phyloP scores from a whole-genome alignment of 177 flowering plant genomes.

The Vitis hybrid region DNA sequence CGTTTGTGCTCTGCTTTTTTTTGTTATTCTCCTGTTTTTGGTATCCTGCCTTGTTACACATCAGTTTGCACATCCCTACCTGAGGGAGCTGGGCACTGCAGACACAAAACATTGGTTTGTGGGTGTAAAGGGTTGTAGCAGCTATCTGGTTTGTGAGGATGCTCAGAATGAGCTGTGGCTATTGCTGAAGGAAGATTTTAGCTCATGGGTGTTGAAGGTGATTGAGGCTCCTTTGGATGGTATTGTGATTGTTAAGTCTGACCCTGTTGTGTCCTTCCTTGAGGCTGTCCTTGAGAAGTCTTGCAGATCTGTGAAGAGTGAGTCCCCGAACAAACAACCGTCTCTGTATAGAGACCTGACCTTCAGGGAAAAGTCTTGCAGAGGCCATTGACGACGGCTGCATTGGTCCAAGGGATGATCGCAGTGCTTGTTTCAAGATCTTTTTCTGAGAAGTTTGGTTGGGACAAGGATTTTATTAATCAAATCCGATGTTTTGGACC shows the following conservation, averaged over 20 bases:
- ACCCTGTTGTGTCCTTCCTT: constrained; percentile 37
- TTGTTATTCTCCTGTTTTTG: too few species aligned
- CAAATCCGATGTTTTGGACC: constrained; percentile 37
- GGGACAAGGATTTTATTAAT: constrained; percentile 35
- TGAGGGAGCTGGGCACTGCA: too few species aligned
- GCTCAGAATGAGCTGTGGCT: too few species aligned
- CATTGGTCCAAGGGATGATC: constrained; percentile 39
- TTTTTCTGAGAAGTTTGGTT: constrained; percentile 29
- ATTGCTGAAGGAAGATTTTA: too few species aligned
- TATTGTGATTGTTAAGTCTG: constrained; percentile 29
- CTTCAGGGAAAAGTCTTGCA: constrained; percentile 31
- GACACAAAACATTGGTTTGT: too few species aligned
- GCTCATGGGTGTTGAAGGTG: too few species aligned
- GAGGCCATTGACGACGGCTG: constrained; percentile 37
- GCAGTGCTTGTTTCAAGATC: constrained; percentile 26
- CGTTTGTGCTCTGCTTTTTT: too few species aligned
- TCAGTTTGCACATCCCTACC: too few species aligned
- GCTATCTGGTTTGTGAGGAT: too few species aligned
- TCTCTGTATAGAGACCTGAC: constrained; percentile 36
- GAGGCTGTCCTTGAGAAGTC: constrained; percentile 36
- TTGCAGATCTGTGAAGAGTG: constrained; percentile 32
- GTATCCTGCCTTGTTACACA: too few species aligned
- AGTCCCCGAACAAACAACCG: constrained; percentile 38
- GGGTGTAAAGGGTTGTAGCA: too few species aligned
- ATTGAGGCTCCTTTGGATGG: constrained; percentile 18